These are phyloP conservation scores for Fonsecaea multimorphosa DNA, from an alignment of 2,329 filamentous ascomycete genomes.

Conservation along the genomic window DNA sequence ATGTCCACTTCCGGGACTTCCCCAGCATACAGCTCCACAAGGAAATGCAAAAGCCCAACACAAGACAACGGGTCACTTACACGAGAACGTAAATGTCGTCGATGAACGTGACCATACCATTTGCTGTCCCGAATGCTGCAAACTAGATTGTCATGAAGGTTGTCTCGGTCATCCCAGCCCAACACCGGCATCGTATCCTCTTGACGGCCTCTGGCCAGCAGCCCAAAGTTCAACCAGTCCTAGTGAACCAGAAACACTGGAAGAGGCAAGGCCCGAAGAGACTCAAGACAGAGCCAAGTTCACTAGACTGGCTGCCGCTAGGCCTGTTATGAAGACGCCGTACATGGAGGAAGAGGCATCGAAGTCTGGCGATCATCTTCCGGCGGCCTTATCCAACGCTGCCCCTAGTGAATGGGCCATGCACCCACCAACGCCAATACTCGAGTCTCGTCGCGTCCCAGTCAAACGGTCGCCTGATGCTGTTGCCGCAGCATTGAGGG, in stretches of 20 bases:
- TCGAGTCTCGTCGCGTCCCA: neutral
- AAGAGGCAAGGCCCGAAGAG: neutral
- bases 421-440: constrained; percentile 15
- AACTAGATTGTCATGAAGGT: constrained; percentile 37
- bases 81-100: neutral
- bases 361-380: constrained; percentile 12
- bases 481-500: neutral
- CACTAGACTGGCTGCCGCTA: constrained; percentile 21
- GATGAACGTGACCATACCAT: constrained; percentile 33
- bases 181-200: constrained; percentile 20
- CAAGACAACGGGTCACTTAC: neutral
- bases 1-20: constrained; percentile 27
- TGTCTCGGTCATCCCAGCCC: constrained; percentile 39
- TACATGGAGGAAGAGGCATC: constrained; percentile 15
- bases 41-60: neutral
- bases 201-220: constrained; percentile 28
- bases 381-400: constrained; percentile 1
- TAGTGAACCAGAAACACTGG: constrained; percentile 18
- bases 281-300: constrained; percentile 14
- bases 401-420: constrained; percentile 17
- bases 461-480: neutral
- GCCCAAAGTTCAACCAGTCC: constrained; percentile 24
- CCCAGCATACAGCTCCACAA: constrained; percentile 13
- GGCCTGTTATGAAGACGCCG: constrained; percentile 15
- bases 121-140: constrained; percentile 39